Evolutionary conservation across 371 early-diverging fungal species (phyloP).

Genomic region (Fennellomyces sp.): DNA sequence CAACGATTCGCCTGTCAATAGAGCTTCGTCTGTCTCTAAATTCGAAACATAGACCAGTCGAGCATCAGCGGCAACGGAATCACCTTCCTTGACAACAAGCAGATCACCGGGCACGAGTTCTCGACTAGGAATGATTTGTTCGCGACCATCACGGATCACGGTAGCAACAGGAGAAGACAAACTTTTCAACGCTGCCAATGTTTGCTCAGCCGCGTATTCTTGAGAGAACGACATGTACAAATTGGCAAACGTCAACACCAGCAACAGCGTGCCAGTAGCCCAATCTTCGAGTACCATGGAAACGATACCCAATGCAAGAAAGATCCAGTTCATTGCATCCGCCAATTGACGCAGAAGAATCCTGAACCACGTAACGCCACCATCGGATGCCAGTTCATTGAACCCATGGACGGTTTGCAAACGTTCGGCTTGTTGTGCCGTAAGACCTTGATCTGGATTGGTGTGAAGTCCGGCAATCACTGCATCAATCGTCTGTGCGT

Average conservation of each 20-base stretch:
- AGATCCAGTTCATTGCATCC: slow-evolving; percentile 82
- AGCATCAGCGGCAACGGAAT: slow-evolving; percentile 90
- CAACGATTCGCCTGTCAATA: slow-evolving; percentile 83
- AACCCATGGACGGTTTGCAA: slow-evolving; percentile 60
- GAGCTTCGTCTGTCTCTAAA: slow-evolving; percentile 86
- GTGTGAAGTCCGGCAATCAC: slow-evolving; percentile 62
- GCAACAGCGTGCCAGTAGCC: slow-evolving; percentile 70
- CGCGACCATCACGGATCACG: slow-evolving; percentile 83
- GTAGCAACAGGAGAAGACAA: slow-evolving; percentile 73
- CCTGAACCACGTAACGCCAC: slow-evolving; percentile 65
- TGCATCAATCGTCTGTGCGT: slow-evolving; percentile 33
- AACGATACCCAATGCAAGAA: slow-evolving; percentile 69
- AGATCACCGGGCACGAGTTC: slow-evolving; percentile 91
- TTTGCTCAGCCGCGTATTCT: slow-evolving; percentile 87
- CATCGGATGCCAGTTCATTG: slow-evolving; percentile 76
- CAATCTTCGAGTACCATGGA: slow-evolving; percentile 67
- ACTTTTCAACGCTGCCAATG: slow-evolving; percentile 84
- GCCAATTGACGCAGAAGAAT: slow-evolving; percentile 78
- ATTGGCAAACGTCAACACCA: slow-evolving; percentile 80
- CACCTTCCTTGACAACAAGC: slow-evolving; percentile 84
- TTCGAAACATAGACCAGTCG: slow-evolving; percentile 84
- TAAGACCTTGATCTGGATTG: slow-evolving; percentile 65
- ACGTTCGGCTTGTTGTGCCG: slow-evolving; percentile 47
- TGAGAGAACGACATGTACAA: slow-evolving; percentile 83
- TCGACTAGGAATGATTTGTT: slow-evolving; percentile 69